Base-by-base conservation (phyloP, 139 green algal species). In the Chlorella sp. region DNA sequence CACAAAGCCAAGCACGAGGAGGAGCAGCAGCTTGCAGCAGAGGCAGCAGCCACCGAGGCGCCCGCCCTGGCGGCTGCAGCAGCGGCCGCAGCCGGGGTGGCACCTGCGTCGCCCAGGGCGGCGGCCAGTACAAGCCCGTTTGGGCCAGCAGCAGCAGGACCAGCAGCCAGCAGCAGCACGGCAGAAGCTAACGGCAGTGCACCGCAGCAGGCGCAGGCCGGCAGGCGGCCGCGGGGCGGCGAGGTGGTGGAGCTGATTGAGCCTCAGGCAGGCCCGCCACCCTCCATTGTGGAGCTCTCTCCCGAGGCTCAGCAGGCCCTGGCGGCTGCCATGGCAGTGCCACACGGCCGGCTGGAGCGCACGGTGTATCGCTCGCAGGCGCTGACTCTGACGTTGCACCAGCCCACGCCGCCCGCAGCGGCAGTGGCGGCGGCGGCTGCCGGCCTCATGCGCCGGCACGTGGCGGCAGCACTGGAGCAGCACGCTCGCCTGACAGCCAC, bases 301-400 rank as follows among this genome's bases (percentile, higher is more conserved):
- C 28, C 32, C 15, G 55, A 25, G 9, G 76, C 60, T 4, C 36
- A 51, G 25, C 60, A 47, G 36, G 38, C 34, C 7, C 38, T 82
- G 60, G 28, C 25, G 65, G 56, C 47, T 18, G 71, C 41, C 38
- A 60, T 65, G 71, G 72, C 47, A 16, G 23, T 39, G 60, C 57
- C 38, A 34, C 39, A 68, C 56, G 74, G 51, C 57, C 44, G 30
- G 13, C 32, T 88, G 26, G 30, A 28, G n/a, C 73, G 84, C 12
- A 85, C 87, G 13, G 68, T 87, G 64, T 32, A 62, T 30, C 79
- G 86, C 30, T 92, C 82, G 5, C 88, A 90, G 71, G 72, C 56
- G 11, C 28, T 93, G 18, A 74, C 69, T 1, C 75, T 90, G n/a
- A 60, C 30, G 20, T 44, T 84, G 16, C 86, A 90, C 72, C 36